Base-by-base conservation (phyloP, 2,329 filamentous ascomycete species). In the Neoscytalidium dimidiatum region DNA sequence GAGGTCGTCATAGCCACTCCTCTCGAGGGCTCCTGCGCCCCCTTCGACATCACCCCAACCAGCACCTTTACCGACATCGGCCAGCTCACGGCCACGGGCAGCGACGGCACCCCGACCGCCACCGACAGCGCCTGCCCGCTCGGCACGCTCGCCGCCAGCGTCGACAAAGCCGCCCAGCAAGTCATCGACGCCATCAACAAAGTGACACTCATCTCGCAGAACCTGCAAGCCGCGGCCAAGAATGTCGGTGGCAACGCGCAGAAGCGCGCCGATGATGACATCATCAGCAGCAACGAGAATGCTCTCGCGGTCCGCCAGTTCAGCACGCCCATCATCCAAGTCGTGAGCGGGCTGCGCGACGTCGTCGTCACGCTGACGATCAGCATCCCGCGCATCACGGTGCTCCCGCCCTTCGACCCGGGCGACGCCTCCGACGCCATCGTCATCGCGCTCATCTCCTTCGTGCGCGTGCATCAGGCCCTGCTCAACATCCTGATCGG, bases 121-220 rank as follows among this genome's bases (percentile, higher is more conserved):
- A 52, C 19, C 17, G 56, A 43, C 31, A 35, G 48, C 7, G 61
- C 52, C 21, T 69, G 66, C 35, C 67, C 67, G 3, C 57, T 56
- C 17, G 62, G 64, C 28, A 66, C 66, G 6, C 62, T 66, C 53
- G 51, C 57, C 11, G 58, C 62, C 3, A 35, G 49, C 13, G 43
- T 68, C 13, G 26, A 43, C n/a, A 52, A 49, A 19, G 33, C 56
- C 9, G 67, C 66, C 3, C 56, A 67, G 33, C 46, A 46, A 4
- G 41, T 69, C 66, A 69, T 69, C 64, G 53, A 68, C 52, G 62
- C 53, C 29, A 65, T 69, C 62, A 69, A 69, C 64, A 43, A 67
- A 26, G 66, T 67, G 2, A 66, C 67, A 5, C 60, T 66, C 5
- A 17, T 68, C 28, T 69, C 67, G 6, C 44, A 65, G 29, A 58